Evolutionary conservation across 1,284 basidiomycete species (phyloP).

Genomic region (Ustilago shanxiensis): DNA sequence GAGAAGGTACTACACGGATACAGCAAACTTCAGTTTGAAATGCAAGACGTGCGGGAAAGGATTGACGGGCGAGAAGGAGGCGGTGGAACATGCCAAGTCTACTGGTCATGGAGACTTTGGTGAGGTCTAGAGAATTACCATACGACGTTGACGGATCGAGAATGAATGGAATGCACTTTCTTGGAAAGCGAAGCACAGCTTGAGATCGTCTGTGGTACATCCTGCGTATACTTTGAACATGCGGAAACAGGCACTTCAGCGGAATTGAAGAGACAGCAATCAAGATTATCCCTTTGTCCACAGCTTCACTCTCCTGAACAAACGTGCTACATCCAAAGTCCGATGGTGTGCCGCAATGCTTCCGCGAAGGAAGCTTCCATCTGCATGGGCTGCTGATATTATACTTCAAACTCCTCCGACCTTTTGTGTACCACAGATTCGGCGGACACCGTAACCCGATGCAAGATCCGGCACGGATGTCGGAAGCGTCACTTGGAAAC

Average conservation of each 20-base stretch:
- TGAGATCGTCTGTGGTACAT: background rate
- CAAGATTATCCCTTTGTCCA: background rate
- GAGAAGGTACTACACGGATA: conserved; percentile 58
- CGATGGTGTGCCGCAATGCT: background rate
- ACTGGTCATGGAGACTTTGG: conserved; percentile 61
- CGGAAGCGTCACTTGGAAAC: background rate
- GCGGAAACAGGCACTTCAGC: background rate
- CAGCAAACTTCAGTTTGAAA: conserved; percentile 47
- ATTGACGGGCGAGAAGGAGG: conserved; percentile 55
- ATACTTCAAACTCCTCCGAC: background rate
- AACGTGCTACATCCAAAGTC: background rate
- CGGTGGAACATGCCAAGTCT: conserved; percentile 50
- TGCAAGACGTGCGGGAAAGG: conserved; percentile 47
- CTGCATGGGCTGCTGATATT: background rate
- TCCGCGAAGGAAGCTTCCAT: background rate
- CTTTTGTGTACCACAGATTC: background rate
- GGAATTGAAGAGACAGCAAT: background rate
- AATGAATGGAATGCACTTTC: background rate
- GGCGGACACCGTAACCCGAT: background rate
- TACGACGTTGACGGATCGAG: background rate
- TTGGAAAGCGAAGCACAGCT: background rate
- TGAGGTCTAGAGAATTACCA: conserved; percentile 20
- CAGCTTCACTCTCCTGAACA: background rate
- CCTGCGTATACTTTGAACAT: no score
- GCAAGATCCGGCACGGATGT: background rate